phyloP scores from a whole-genome alignment of 208 protist species.

The Leishmania lainsoni region DNA sequence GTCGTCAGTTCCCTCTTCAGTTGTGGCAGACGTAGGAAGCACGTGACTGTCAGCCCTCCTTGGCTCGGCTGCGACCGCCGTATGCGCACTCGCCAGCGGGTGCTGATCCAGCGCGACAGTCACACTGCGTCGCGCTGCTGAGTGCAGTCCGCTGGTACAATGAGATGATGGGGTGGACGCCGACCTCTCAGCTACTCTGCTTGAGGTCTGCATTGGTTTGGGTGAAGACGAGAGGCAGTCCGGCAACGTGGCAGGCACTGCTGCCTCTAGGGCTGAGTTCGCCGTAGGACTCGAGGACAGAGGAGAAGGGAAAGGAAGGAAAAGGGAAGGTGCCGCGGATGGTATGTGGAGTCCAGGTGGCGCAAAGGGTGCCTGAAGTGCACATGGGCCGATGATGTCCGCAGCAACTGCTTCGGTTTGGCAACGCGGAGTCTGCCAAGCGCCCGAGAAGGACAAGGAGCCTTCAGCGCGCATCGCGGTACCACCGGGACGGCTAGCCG shows the following conservation, averaged over 20 bases:
- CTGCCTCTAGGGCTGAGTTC: background rate
- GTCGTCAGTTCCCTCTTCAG: background rate
- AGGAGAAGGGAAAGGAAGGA: background rate
- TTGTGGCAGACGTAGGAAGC: background rate
- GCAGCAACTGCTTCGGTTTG: background rate
- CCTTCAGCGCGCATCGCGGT: background rate
- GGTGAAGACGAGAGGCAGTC: background rate
- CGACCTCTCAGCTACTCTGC: background rate
- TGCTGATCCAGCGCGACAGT: conserved; percentile 15
- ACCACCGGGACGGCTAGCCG: background rate
- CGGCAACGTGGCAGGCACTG: background rate
- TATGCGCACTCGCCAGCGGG: background rate
- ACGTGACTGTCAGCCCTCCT: background rate
- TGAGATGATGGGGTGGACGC: background rate
- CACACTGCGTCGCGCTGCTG: conserved; percentile 15
- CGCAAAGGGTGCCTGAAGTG: background rate
- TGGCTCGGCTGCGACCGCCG: too few relatives aligned
- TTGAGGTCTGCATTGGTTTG: background rate
- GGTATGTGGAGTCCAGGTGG: background rate
- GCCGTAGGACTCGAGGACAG: background rate
- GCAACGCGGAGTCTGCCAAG: background rate
- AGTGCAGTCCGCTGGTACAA: background rate
- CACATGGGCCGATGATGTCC: background rate
- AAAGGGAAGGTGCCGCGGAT: background rate
- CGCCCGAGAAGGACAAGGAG: background rate